Evolutionary conservation across 2,329 filamentous ascomycete genomes (phyloP).

Genomic region (Microdochium nivale): DNA sequence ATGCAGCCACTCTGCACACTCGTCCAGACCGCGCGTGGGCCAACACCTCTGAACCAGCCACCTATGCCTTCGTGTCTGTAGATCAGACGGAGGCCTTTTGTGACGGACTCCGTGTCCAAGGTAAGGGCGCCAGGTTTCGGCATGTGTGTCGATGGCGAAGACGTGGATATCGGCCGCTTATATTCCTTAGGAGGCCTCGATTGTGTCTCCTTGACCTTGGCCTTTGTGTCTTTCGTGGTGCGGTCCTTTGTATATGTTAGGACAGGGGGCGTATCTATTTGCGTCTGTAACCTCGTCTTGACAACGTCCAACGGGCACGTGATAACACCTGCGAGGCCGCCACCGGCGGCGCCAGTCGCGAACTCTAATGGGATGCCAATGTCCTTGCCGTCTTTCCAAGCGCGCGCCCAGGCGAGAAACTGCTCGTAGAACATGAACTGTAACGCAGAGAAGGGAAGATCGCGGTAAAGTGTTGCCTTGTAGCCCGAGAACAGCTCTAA

Average conservation of each 20-base stretch:
- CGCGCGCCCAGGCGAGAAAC: conserved; percentile 71
- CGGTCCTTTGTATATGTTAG: conserved; percentile 15
- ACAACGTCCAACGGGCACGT: conserved; percentile 96
- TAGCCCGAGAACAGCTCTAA: conserved; percentile 92
- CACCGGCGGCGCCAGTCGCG: conserved; percentile 79
- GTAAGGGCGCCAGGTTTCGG: conserved; percentile 69
- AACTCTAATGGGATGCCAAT: conserved; percentile 83
- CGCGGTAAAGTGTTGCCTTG: conserved; percentile 88
- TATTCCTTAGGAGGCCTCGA: conserved; percentile 33
- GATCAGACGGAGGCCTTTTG: conserved; percentile 76
- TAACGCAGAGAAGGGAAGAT: conserved; percentile 89
- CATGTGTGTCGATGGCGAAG: conserved; percentile 76
- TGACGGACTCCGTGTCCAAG: conserved; percentile 82
- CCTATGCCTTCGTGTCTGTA: conserved; percentile 82
- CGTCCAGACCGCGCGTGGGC: conserved; percentile 89
- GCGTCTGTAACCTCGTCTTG: conserved; percentile 93
- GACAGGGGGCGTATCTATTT: conserved; percentile 45
- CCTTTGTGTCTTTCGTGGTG: conserved; percentile 12
- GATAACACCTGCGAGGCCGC: conserved; percentile 85
- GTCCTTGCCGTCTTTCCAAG: conserved; percentile 70
- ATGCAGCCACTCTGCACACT: conserved; percentile 95
- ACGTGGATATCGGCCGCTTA: conserved; percentile 76
- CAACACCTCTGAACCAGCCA: conserved; percentile 92
- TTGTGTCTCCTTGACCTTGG: conserved; percentile 11
- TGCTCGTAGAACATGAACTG: conserved; percentile 99